phyloP scores from a whole-genome alignment of 2,329 filamentous ascomycete genomes.

The Cordyceps javanica region DNA sequence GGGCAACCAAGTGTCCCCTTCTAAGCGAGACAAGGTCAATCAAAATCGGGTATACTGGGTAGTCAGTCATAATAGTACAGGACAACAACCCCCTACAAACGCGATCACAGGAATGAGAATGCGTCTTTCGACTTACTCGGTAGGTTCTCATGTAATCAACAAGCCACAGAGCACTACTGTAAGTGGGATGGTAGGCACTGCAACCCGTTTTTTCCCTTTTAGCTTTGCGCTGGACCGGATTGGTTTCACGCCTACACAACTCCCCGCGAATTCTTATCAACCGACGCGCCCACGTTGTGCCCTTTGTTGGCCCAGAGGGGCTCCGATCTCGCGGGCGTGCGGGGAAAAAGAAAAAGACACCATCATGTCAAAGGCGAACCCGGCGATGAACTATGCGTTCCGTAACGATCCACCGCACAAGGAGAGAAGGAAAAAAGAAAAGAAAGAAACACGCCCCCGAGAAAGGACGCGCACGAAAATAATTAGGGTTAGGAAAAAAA shows the following conservation, averaged over 20 bases:
- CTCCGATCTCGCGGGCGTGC: conserved; percentile 14
- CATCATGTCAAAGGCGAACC: neutral
- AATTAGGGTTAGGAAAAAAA: conserved; percentile 13
- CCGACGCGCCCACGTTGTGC: conserved; percentile 19
- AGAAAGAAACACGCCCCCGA: no score
- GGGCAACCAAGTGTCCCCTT: no score
- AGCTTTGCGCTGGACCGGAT: neutral
- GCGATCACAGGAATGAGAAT: no score
- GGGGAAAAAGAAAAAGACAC: neutral
- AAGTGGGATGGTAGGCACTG: conserved; percentile 17
- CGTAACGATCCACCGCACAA: neutral
- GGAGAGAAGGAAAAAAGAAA: neutral
- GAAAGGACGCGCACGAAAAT: conserved; percentile 9
- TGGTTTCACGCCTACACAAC: neutral
- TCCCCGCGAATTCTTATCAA: conserved; percentile 9
- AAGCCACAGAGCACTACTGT: neutral
- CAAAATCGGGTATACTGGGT: no score
- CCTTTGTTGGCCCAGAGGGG: conserved; percentile 20
- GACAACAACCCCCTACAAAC: no score
- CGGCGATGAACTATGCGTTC: neutral
- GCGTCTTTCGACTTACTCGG: neutral
- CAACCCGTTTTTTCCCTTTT: neutral
- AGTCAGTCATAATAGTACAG: no score
- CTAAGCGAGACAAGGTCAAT: no score
- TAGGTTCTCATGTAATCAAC: neutral